phyloP scores from a whole-genome alignment of 129 eudicot genomes.

The Scalesia atractyloides region DNA sequence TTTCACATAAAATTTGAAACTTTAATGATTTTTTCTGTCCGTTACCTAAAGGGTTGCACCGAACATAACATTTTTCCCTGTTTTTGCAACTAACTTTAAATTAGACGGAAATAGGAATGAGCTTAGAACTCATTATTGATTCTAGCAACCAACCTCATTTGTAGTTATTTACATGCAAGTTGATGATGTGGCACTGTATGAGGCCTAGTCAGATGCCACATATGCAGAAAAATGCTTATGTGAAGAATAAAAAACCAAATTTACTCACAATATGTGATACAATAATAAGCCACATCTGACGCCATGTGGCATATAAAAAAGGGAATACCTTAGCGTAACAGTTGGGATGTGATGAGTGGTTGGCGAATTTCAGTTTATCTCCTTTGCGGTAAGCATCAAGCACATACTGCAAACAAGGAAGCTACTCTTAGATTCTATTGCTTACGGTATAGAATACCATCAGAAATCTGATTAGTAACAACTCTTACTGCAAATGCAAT shows the following conservation, averaged over 20 bases:
- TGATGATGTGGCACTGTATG: neutral
- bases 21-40: neutral
- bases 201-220: neutral
- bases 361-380: constrained; percentile 94
- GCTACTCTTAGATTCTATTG: constrained; percentile 19
- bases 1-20: neutral
- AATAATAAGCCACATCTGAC: neutral
- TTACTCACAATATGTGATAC: neutral
- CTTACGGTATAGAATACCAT: neutral
- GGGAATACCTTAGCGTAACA: constrained; percentile 80
- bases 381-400: constrained; percentile 99
- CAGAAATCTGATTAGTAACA: neutral
- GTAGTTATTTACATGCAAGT: neutral
- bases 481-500: neutral
- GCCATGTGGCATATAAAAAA: neutral
- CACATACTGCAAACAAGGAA: constrained; percentile 59
- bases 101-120: neutral
- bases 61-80: neutral
- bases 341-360: constrained; percentile 92
- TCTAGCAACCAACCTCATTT: neutral
- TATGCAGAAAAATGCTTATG: neutral
- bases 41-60: neutral
- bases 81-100: neutral
- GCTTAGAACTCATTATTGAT: neutral
- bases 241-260: neutral